Conservation (phyloP, 768 basidiomycete species). For the Trametopsis cervina region DNA sequence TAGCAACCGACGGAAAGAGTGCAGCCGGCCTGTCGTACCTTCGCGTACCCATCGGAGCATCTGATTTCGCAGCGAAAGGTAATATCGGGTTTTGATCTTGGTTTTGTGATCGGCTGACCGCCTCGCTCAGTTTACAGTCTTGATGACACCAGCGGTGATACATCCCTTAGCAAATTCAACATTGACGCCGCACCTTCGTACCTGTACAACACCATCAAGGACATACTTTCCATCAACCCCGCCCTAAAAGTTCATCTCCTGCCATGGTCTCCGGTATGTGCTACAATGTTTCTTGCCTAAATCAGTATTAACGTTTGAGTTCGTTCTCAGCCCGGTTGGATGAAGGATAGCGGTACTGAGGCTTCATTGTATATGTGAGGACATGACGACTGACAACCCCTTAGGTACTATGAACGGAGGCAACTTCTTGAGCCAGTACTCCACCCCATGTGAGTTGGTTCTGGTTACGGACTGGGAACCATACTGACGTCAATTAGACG, state of each 20-base stretch:
- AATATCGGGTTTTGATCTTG: background rate
- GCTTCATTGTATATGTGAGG: too few species aligned
- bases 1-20: constrained; percentile 50
- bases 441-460: constrained; percentile 37
- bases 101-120: background rate
- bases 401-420: constrained; percentile 56
- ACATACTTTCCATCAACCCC: constrained; percentile 54
- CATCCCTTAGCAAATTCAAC: constrained; percentile 49
- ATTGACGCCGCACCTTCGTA: constrained; percentile 53
- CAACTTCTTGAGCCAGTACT: constrained; percentile 42
- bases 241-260: constrained; percentile 48
- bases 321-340: constrained; percentile 60
- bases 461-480: background rate
- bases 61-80: constrained; percentile 63
- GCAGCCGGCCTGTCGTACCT: constrained; percentile 65
- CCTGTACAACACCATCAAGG: constrained; percentile 54
- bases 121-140: constrained; percentile 48
- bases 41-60: constrained; percentile 64
- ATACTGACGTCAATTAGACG: constrained; percentile 35
- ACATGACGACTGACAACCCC: background rate
- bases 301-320: too few species aligned
- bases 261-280: constrained; percentile 70
- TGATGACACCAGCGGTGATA: constrained; percentile 58
- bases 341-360: constrained; percentile 53
- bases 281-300: background rate